A percentile compares a stretch with the other conserved stretches of the same genome.
These are phyloP conservation scores for Microdochium bolleyi DNA, from an alignment of 2,329 filamentous ascomycete species.

Conservation along the genomic window DNA sequence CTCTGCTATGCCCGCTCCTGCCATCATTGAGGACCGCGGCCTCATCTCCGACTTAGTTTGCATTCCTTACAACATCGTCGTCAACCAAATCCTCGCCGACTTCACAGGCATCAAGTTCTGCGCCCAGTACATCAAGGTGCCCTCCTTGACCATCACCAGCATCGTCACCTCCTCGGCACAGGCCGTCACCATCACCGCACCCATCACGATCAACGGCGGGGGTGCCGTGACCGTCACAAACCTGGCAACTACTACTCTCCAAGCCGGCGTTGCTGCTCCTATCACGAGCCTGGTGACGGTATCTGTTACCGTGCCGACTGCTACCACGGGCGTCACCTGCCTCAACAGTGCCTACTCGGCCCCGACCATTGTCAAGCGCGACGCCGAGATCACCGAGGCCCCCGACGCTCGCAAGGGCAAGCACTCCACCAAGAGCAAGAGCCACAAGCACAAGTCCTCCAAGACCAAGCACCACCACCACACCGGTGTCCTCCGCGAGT, in stretches of 20 bases:
- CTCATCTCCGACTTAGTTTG: background rate
- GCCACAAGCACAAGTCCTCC: background rate
- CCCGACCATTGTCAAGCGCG: slow-evolving; percentile 1
- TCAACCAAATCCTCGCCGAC: background rate
- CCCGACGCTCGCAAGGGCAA: background rate
- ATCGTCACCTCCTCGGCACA: background rate
- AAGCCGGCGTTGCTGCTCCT: background rate
- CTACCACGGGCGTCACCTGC: slow-evolving; percentile 2
- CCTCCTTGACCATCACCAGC: background rate
- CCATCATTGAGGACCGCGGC: background rate
- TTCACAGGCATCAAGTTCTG: background rate
- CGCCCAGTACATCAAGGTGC: background rate
- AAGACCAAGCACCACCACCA: no score
- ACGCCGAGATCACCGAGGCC: background rate
- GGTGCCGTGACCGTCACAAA: background rate
- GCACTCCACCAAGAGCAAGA: background rate
- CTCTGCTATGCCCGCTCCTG: background rate
- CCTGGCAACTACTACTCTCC: background rate
- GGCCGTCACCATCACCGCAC: background rate
- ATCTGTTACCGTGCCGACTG: slow-evolving; percentile 3
- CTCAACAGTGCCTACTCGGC: slow-evolving; percentile 6
- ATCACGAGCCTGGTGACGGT: background rate
- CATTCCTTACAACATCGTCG: background rate
- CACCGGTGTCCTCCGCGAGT: no score
- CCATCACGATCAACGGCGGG: background rate